Conservation (phyloP, 345 rosid genomes). For the Eucalyptus curtisii region DNA sequence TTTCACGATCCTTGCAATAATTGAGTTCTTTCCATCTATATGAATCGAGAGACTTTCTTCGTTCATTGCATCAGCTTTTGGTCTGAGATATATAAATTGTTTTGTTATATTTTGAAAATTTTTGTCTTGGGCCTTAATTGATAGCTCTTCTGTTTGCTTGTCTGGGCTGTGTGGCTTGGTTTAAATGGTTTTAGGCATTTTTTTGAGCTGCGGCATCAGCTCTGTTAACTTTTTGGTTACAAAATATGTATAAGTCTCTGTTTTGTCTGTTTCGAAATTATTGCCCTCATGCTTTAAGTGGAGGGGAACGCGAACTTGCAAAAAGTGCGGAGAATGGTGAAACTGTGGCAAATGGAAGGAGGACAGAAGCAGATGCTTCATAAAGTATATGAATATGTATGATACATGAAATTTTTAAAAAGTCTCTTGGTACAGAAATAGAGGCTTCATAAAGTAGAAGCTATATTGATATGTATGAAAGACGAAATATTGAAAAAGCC, state of each 20-base stretch:
- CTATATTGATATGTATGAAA: not conserved
- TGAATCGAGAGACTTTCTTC: not conserved
- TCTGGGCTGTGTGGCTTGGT: not conserved
- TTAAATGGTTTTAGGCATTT: not conserved
- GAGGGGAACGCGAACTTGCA: not conserved
- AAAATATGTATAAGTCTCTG: not conserved
- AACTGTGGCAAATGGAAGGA: not conserved
- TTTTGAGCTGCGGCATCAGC: not conserved
- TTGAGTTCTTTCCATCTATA: not conserved
- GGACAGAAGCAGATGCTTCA: not conserved
- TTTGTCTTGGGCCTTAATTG: not conserved
- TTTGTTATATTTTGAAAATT: not conserved
- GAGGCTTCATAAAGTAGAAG: not conserved
- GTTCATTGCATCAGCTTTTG: not conserved
- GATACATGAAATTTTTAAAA: not conserved
- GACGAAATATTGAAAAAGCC: not conserved
- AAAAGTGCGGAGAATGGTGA: not conserved
- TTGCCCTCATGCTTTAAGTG: not conserved
- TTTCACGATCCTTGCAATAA: not conserved
- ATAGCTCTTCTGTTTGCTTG: not conserved
- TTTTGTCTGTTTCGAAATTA: not conserved
- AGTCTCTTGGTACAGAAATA: not conserved
- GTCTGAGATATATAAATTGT: not conserved
- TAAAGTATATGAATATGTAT: not conserved
- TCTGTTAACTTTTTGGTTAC: not conserved